These are phyloP conservation scores for Astragalus membranaceus DNA, from an alignment of 306 rosid species.

Conservation along the genomic window DNA sequence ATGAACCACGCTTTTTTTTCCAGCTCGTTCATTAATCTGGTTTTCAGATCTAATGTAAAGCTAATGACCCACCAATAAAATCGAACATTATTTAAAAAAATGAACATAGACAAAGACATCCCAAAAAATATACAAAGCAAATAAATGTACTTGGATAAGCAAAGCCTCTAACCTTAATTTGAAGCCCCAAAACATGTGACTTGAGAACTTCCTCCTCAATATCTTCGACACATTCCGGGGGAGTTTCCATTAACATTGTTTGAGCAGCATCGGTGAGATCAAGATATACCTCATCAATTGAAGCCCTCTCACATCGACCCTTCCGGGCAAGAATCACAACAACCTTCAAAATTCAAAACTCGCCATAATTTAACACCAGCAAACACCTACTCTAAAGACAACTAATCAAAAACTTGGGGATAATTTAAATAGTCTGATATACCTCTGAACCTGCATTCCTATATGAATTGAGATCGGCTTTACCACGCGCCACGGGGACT, in stretches of 20 bases:
- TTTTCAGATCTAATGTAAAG: neutral
- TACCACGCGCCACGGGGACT: slow-evolving; percentile 90
- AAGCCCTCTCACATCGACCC: slow-evolving; percentile 96
- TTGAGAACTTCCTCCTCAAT: slow-evolving; percentile 63
- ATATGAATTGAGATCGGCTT: slow-evolving; percentile 80
- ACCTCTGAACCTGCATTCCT: slow-evolving; percentile 91
- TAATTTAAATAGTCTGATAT: neutral
- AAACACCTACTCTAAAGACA: neutral
- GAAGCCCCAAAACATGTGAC: slow-evolving; percentile 82
- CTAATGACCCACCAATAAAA: neutral
- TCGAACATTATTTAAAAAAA: neutral
- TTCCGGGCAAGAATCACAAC: slow-evolving; percentile 69
- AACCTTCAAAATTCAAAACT: slow-evolving; percentile 41
- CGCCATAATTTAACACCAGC: neutral
- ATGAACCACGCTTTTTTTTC: neutral
- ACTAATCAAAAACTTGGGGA: neutral
- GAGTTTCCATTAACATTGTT: slow-evolving; percentile 60
- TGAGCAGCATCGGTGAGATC: slow-evolving; percentile 87
- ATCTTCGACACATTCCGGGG: slow-evolving; percentile 54
- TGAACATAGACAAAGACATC: neutral
- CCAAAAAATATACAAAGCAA: neutral
- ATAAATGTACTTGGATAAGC: neutral
- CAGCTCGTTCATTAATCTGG: neutral
- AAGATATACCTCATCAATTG: slow-evolving; percentile 93
- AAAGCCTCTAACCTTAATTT: slow-evolving; percentile 43